A percentile compares a stretch with the other conserved stretches of the same genome.
phyloP scores from a whole-genome alignment of 441 rosid genomes.

The Populus hybrid region DNA sequence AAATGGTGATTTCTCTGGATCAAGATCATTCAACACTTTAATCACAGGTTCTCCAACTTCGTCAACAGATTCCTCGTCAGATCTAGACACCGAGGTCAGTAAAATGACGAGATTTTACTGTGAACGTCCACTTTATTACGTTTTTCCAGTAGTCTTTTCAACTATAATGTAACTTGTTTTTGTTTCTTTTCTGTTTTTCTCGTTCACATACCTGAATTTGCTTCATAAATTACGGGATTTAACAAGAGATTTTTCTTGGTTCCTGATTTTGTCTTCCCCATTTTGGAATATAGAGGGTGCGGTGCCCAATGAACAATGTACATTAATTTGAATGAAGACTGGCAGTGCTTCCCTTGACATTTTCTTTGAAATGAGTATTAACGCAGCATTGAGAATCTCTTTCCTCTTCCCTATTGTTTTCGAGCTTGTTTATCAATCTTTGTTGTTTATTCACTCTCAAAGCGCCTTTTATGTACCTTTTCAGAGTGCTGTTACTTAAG shows the following conservation, averaged over 20 bases:
- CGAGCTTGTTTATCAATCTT: not conserved
- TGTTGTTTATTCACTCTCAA: not conserved
- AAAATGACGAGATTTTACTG: not conserved
- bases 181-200: slow-evolving; percentile 6
- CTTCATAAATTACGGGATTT: not conserved
- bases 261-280: not conserved
- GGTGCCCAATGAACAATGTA: not conserved
- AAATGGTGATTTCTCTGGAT: slow-evolving; percentile 36
- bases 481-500: not conserved
- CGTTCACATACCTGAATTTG: not conserved
- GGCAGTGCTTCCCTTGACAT: not conserved
- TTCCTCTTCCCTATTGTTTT: not conserved
- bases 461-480: not conserved
- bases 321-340: not conserved
- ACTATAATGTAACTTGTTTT: slow-evolving; percentile 1
- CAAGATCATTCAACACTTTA: slow-evolving; percentile 47
- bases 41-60: slow-evolving; percentile 47
- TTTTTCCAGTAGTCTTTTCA: not conserved
- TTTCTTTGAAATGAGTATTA: not conserved
- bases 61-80: slow-evolving; percentile 48
- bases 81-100: slow-evolving; percentile 58
- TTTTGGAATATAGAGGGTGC: not conserved
- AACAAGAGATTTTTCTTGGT: not conserved
- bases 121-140: not conserved
- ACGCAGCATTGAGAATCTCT: no score